Base-by-base conservation (phyloP, 352 stramenopile species). In the Thalassiosira hispida region DNA sequence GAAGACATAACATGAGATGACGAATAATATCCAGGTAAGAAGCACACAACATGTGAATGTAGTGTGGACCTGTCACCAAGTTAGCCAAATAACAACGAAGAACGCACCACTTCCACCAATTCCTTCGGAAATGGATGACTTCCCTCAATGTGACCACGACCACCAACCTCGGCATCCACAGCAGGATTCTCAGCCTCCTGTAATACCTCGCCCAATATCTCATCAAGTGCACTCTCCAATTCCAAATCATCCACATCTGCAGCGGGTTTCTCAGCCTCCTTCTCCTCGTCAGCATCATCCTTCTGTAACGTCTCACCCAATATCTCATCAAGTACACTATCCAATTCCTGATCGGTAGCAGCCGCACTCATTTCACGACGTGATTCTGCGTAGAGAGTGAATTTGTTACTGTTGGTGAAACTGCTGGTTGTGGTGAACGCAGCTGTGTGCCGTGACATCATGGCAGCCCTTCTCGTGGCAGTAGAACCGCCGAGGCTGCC, bases 21-120 rank as follows among this genome's bases (percentile, higher is more conserved):
- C n/a, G n/a, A n/a, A n/a, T n/a, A n/a, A n/a, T n/a, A n/a, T n/a
- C n/a, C n/a, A n/a, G n/a, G n/a, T n/a, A n/a, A n/a, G n/a, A n/a
- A n/a, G n/a, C n/a, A n/a, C n/a, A n/a, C n/a, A n/a, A n/a, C n/a
- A n/a, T n/a, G n/a, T n/a, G n/a, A n/a, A n/a, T n/a, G n/a, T n/a
- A n/a, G n/a, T n/a, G n/a, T n/a, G n/a, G n/a, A n/a, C n/a, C n/a
- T n/a, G n/a, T n/a, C n/a, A n/a, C n/a, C n/a, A n/a, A n/a, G 12
- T 38, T 38, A 18, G n/a, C 16, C 27, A 46, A 46, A 57, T 9
- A 49, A 12, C 42, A 12, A 23, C 27, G 0, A 64, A 44, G 22
- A 55, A 81, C 74, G 72, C 68, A 87, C 84, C 68, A 75, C 40
- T 51, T 87, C 75, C 20, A 85, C 40, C 18, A 85, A 71, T 9